Evolutionary conservation across 495 filamentous ascomycete genomes (phyloP), one percentile per base, ranked within the genome.

Genomic region (Penicillium odoratum): DNA sequence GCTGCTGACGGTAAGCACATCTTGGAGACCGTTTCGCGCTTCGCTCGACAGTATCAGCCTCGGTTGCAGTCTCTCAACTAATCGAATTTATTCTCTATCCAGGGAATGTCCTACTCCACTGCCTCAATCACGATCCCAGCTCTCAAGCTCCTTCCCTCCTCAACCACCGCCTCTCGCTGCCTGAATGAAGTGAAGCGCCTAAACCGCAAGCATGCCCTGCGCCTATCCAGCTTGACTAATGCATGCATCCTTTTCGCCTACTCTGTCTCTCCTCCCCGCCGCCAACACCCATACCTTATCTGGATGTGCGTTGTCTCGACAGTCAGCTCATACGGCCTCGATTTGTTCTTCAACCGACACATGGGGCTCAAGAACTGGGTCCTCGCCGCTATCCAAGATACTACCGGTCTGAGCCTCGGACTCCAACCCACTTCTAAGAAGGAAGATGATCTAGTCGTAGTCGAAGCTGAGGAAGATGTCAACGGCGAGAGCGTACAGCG

Each of bases 61-160:
- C 25, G 13, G 28, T 15, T 31, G 43, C 42, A 30, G 29, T n/a
- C 4, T 21, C 28, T n/a, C 49, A 45, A 38, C 50, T 55, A 33
- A 58, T 13, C 44, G 15, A 13, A 31, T 25, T 57, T 58, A 49
- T 55, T n/a, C 16, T 7, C 28, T 46, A 58, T 10, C 42, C 62
- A 97, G 92, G 92, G 92, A 70, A 76, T 92, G 38, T 93, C 92
- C 44, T 93, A 92, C 75, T 85, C 91, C 50, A 82, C 89, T 58
- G 82, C 87, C 16, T 80, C 84, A 33, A 75, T 91, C 38, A 88
- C 88, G 31, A 76, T 94, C 59, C 91, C 92, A 42, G 78, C 91
- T 7, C 83, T 97, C 40, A 80, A 89, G 60, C 81, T 83, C 63
- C 88, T 96, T 46, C 88, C 90, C 15, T 87, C 87, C 55, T 86